Base-by-base conservation (phyloP, 169 alveolate genomes). In the Plasmodium relictum region DNA sequence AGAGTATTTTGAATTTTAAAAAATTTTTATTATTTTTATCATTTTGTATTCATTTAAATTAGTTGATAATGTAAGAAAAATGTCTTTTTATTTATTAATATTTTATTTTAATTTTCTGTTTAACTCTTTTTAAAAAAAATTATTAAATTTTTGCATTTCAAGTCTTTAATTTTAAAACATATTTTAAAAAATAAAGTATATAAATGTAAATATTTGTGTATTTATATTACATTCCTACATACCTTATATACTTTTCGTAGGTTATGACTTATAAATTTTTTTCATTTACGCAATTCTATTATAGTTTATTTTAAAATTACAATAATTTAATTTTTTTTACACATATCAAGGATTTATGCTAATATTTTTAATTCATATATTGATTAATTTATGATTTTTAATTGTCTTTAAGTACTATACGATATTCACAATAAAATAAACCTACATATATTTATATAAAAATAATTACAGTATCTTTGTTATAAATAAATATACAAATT, bases 321-420 rank as follows among this genome's bases (percentile, higher is more conserved):
- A 6, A 69, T 44, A 39, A 39, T 16, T 12, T 26, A 8, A 39
- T n/a, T 56, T 41, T 24, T 31, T 9, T 69, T 16, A 39, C 22
- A 42, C 41, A 48, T 18, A 24, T 50, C 16, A 31, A 45, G 24
- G 37, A 50, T 71, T 71, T 71, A 20, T 58, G 44, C 58, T 16
- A 71, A 41, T 12, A 16, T 20, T 52, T 24, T 71, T 71, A 71
- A 71, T 71, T 71, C 31, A 52, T 71, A 71, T 71, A 66, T 41
- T 12, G 26, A 24, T 24, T 42, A 71, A 48, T 50, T 50, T 71
- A 71, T 71, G 68, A 71, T 48, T 37, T 50, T 52, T 71, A 41
- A 48, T 50, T 71, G 69, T 50, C 20, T 71, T 22, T 42, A 14
- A 24, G 65, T 22, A 71, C 50, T 50, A 31, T 50, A 71, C 48